Evolutionary conservation across 108 stramenopile genomes (phyloP).

Genomic region (Pinguiococcus pyrenoidosus): DNA sequence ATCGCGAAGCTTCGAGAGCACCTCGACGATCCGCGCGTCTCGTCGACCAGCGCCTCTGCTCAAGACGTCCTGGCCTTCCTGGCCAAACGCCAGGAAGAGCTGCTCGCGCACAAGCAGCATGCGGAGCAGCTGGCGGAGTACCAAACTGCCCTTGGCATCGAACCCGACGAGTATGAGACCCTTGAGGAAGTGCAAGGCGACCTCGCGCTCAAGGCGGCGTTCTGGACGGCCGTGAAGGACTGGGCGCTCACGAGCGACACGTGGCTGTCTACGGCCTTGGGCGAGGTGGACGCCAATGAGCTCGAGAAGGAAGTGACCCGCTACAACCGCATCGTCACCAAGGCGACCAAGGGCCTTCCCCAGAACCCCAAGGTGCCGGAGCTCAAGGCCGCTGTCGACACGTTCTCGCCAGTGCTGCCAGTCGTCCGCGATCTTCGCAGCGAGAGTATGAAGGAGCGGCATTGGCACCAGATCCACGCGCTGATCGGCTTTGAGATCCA

Average conservation of each 20-base stretch:
- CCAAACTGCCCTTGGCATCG: conserved; percentile 17
- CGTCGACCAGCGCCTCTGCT: conserved; percentile 16
- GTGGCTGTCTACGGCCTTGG: conserved; percentile 35
- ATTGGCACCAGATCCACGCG: conserved; percentile 48
- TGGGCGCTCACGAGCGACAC: conserved; percentile 25
- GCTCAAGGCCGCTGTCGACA: conserved; percentile 39
- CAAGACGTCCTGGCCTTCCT: conserved; percentile 34
- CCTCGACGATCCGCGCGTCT: conserved; percentile 36
- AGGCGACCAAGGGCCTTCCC: conserved; percentile 42
- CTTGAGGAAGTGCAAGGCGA: conserved; percentile 43
- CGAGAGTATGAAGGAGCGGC: conserved; percentile 31
- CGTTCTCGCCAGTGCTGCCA: conserved; percentile 40
- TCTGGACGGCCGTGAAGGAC: conserved; percentile 44
- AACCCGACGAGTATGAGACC: conserved; percentile 34
- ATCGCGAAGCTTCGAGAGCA: conserved; percentile 33
- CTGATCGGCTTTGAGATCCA: conserved; percentile 43
- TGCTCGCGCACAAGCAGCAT: conserved; percentile 26
- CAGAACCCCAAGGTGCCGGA: conserved; percentile 37
- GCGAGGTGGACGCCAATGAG: conserved; percentile 29
- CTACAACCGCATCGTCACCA: conserved; percentile 29
- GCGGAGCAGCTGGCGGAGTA: conserved; percentile 39
- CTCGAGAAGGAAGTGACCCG: conserved; percentile 38
- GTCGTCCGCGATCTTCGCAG: conserved; percentile 45
- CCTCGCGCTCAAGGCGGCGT: conserved; percentile 34
- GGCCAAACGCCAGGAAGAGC: conserved; percentile 12